These are phyloP conservation scores for Monilinia aucupariae DNA, from an alignment of 2,329 filamentous ascomycete genomes.

Conservation along the genomic window DNA sequence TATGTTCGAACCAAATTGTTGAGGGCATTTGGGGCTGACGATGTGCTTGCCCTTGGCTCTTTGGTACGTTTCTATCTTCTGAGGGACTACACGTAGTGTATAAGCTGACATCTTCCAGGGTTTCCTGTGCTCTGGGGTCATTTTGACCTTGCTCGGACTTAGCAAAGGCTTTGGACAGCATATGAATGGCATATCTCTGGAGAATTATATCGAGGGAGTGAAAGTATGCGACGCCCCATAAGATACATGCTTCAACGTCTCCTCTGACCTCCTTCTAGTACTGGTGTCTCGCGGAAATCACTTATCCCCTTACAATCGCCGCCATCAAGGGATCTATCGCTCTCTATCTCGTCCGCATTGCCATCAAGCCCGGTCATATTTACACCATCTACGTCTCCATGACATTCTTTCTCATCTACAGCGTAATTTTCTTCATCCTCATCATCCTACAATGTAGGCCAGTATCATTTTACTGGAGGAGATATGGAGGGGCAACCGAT, in stretches of 20 bases:
- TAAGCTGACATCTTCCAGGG: constrained; percentile 18
- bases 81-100: background rate
- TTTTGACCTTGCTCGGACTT: constrained; percentile 24
- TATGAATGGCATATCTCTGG: constrained; percentile 10
- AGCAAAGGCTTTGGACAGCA: constrained; percentile 26
- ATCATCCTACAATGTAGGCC: constrained; percentile 27
- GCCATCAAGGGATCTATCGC: constrained; percentile 20
- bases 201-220: constrained; percentile 17
- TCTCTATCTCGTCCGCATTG: constrained; percentile 14
- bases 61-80: constrained; percentile 37
- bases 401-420: constrained; percentile 33
- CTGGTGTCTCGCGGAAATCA: constrained; percentile 31
- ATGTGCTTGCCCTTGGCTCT: constrained; percentile 44
- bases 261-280: constrained; percentile 18
- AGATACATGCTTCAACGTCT: background rate
- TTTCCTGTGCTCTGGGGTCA: constrained; percentile 21
- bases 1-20: constrained; percentile 43
- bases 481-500: constrained; percentile 24
- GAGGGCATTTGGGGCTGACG: constrained; percentile 42
- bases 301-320: constrained; percentile 42
- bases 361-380: constrained; percentile 4
- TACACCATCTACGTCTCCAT: constrained; percentile 6
- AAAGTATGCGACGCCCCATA: constrained; percentile 19
- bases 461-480: constrained; percentile 37
- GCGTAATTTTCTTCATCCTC: constrained; percentile 21